Evolutionary conservation across 345 rosid genomes (phyloP).

Genomic region (Euclidium syriacum): DNA sequence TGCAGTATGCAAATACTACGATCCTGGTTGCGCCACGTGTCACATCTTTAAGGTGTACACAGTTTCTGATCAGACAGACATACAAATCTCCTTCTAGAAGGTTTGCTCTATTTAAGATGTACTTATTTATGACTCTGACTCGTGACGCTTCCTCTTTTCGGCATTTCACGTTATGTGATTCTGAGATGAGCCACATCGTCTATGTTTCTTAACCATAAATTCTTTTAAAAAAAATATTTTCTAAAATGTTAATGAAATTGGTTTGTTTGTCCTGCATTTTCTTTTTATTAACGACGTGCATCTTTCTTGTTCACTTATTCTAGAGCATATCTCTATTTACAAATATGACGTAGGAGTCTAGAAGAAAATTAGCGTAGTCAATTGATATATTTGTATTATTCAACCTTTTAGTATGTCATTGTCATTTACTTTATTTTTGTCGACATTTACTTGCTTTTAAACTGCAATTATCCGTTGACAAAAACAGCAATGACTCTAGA

Average conservation of each 20-base stretch:
- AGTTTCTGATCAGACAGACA: not conserved
- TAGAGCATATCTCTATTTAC: conserved; percentile 1
- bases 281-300: not conserved
- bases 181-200: not conserved
- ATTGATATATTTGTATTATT: not conserved
- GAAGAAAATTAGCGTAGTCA: too few species aligned
- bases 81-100: conserved; percentile 8
- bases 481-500: not conserved
- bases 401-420: conserved; percentile 2
- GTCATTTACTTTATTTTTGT: conserved; percentile 14
- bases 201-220: not conserved
- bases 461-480: not conserved
- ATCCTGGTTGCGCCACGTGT: conserved; percentile 2
- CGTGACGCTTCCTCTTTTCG: not conserved
- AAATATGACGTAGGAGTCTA: too few species aligned
- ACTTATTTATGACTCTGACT: not conserved
- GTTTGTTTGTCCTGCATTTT: not conserved
- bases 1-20: not conserved
- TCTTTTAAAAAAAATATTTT: not conserved
- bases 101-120: not conserved
- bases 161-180: not conserved
- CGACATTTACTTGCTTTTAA: conserved; percentile 5
- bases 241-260: not conserved
- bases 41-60: not conserved
- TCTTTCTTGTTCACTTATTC: not conserved